phyloP scores from a whole-genome alignment of 2,329 filamentous ascomycete species.

The Aspergillus ibericus region DNA sequence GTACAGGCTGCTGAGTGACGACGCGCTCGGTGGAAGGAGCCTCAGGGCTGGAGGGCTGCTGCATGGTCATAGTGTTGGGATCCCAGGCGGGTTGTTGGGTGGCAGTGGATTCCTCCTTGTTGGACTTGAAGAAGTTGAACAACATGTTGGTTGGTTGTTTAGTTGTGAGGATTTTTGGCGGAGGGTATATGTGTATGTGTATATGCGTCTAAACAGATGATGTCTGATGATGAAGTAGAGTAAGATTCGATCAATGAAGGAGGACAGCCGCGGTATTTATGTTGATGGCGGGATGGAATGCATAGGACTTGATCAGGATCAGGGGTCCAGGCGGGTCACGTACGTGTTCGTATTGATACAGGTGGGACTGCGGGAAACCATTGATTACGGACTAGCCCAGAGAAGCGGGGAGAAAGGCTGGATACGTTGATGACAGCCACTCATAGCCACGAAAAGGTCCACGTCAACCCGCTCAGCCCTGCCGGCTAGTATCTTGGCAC shows the following conservation, averaged over 20 bases:
- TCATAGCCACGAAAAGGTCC: slow-evolving; percentile 7
- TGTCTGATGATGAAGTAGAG: background rate
- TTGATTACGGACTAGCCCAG: too few relatives aligned
- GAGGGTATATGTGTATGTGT: background rate
- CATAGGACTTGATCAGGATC: background rate
- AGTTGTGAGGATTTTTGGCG: background rate
- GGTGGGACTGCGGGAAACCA: too few relatives aligned
- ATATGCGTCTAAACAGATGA: background rate
- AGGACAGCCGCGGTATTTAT: background rate
- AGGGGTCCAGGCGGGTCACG: background rate
- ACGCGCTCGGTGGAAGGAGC: slow-evolving; percentile 21
- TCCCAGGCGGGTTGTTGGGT: slow-evolving; percentile 24
- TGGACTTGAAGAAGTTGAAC: slow-evolving; percentile 31
- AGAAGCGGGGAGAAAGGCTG: background rate
- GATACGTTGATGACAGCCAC: background rate
- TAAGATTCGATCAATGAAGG: background rate
- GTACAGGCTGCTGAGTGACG: slow-evolving; percentile 26
- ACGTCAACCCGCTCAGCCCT: slow-evolving; percentile 9
- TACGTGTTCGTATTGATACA: too few relatives aligned
- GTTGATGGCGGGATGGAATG: background rate
- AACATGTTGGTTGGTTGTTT: slow-evolving; percentile 23
- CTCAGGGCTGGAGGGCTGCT: slow-evolving; percentile 26
- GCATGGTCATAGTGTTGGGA: slow-evolving; percentile 28
- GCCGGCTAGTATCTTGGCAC: slow-evolving; percentile 1
- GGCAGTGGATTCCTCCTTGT: slow-evolving; percentile 18